Percentiles rank a stretch among this genome's conserved stretches.
These are phyloP conservation scores for Escovopsis sp. DNA, from an alignment of 2,329 filamentous ascomycete species.

Conservation along the genomic window DNA sequence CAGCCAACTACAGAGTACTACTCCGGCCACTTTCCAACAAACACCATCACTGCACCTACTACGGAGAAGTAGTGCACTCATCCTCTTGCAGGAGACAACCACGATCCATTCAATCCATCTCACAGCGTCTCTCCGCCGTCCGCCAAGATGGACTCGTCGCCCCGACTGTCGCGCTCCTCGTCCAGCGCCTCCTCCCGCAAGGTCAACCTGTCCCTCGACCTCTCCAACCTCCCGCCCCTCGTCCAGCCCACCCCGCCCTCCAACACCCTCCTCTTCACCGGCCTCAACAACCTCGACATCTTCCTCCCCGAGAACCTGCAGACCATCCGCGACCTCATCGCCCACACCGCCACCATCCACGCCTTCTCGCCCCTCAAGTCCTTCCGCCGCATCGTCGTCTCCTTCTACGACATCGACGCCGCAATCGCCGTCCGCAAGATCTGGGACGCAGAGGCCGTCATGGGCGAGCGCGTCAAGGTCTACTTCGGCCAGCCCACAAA, in stretches of 20 bases:
- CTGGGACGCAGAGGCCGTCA: slow-evolving; percentile 59
- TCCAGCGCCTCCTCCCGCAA: slow-evolving; percentile 30
- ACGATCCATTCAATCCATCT: no score
- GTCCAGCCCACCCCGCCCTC: slow-evolving; percentile 58
- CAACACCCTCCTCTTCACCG: slow-evolving; percentile 73
- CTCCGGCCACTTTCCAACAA: slow-evolving; percentile 3
- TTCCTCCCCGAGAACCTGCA: slow-evolving; percentile 62
- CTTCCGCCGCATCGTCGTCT: slow-evolving; percentile 67
- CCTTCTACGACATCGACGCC: slow-evolving; percentile 56
- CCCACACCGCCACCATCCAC: slow-evolving; percentile 55
- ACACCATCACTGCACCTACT: neutral
- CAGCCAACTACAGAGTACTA: no score
- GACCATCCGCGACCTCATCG: slow-evolving; percentile 57
- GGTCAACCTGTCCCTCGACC: slow-evolving; percentile 51
- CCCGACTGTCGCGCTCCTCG: slow-evolving; percentile 27
- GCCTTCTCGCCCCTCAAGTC: slow-evolving; percentile 70
- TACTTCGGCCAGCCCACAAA: slow-evolving; percentile 53
- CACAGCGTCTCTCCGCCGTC: neutral
- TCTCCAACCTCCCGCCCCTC: slow-evolving; percentile 56
- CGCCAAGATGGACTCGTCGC: slow-evolving; percentile 21
- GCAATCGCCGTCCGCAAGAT: slow-evolving; percentile 56
- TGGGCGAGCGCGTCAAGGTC: slow-evolving; percentile 54
- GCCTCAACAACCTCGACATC: slow-evolving; percentile 57
- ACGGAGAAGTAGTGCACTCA: no score
- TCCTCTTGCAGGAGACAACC: neutral